These are phyloP conservation scores for Saccharomycopsis fibuligera DNA, from an alignment of 805 yeast species.

Conservation along the genomic window DNA sequence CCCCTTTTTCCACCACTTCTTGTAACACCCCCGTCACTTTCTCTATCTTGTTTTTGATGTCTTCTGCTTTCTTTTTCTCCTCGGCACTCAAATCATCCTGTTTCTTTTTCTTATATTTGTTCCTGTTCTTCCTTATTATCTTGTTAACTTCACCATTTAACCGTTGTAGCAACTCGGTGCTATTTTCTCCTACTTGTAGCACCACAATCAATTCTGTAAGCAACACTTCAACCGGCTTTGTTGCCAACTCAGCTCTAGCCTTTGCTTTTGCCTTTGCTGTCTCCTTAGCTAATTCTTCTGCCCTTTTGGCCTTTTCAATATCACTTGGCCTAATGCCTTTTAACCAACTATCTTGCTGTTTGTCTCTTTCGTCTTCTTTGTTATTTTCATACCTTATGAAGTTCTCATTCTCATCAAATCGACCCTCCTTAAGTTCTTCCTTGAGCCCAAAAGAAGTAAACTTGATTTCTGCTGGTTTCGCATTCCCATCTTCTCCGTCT, in stretches of 20 bases:
- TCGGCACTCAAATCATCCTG: conserved; percentile 16
- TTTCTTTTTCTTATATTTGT: not conserved
- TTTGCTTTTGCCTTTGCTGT: conserved; percentile 29
- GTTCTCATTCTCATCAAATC: conserved; percentile 56
- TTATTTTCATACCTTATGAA: conserved; percentile 39
- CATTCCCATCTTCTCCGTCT: conserved; percentile 28
- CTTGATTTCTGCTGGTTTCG: conserved; percentile 42
- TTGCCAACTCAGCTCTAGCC: conserved; percentile 19
- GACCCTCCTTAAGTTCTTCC: conserved; percentile 52
- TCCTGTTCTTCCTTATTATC: conserved; percentile 22
- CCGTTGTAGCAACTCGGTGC: conserved; percentile 48
- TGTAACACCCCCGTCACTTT: conserved; percentile 45
- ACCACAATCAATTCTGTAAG: conserved; percentile 33
- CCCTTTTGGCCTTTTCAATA: conserved; percentile 32
- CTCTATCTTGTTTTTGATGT: conserved; percentile 28
- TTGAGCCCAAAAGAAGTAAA: conserved; percentile 59
- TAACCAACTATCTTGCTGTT: conserved; percentile 37
- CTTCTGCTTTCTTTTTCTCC: conserved; percentile 19
- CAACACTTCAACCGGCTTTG: conserved; percentile 25
- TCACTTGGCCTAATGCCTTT: conserved; percentile 31
- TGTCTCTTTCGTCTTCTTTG: no score
- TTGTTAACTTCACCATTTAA: conserved; percentile 26
- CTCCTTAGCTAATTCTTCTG: conserved; percentile 26
- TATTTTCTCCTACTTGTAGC: conserved; percentile 54
- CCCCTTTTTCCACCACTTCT: conserved; percentile 34